Evolutionary conservation across 345 rosid genomes (phyloP).

Genomic region (Eucalyptus victrix): DNA sequence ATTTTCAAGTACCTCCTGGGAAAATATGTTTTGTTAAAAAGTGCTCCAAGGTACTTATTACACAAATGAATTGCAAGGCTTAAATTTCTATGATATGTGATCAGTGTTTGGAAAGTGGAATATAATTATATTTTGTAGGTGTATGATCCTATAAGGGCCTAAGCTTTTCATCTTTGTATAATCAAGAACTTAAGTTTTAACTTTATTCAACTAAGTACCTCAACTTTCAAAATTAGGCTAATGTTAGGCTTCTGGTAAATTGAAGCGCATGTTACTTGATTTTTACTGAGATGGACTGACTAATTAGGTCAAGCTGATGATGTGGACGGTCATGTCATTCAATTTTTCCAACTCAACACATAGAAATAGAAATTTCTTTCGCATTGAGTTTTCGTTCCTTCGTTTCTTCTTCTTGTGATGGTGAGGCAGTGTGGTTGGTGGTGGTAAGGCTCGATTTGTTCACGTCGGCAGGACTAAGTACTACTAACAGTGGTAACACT

Average conservation of each 20-base stretch:
- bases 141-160: no score
- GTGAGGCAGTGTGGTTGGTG: background rate
- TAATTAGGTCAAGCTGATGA: background rate
- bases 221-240: background rate
- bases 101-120: no score
- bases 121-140: no score
- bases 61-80: background rate
- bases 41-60: no score
- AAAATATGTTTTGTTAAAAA: no score
- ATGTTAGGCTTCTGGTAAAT: no score
- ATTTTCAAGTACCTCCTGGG: no score
- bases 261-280: background rate
- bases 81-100: no score
- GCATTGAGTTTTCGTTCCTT: background rate
- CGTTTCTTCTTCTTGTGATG: background rate
- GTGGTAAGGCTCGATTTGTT: background rate
- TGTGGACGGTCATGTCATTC: background rate
- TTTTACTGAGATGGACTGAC: background rate
- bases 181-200: no score
- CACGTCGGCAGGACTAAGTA: background rate
- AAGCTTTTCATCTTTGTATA: background rate
- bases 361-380: background rate
- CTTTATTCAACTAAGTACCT: no score
- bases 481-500: background rate
- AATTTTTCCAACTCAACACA: background rate